Evolutionary conservation across 1,284 basidiomycete species (phyloP), one percentile per base, ranked within the genome.

Genomic region (Mrakiaceae sp.): DNA sequence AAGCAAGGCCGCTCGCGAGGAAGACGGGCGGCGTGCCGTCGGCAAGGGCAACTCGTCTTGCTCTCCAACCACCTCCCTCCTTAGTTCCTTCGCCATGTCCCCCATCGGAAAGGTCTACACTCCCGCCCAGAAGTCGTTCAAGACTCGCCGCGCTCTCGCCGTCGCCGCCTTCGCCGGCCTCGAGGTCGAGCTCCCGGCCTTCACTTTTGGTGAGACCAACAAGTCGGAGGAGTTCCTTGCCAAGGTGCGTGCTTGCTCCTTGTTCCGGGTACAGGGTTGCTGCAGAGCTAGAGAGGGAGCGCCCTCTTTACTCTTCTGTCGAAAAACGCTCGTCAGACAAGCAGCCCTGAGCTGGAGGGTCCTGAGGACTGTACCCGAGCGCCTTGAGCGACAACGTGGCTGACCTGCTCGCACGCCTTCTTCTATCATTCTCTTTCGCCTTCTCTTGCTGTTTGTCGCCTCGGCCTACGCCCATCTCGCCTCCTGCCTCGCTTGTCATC

Each of bases 151-250:
- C 85, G 84, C 88, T 75, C 82, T 78, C 69, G 86, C 87, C 60
- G 82, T 80, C 69, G 90, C 88, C 69, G 86, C 87, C 64, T 79
- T 84, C 66, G 85, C 80, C 64, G 87, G 85, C 63, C 74, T 90
- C 70, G 80, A 85, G 68, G 74, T 93, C 71, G 83, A 87, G 67
- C 81, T 83, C 54, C 74, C 77, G 48, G 71, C 68, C 68, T 88
- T 87, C 74, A 81, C 80, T 70, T 85, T 87, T 73, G 80, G 78
- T 67, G 81, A 87, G 74, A 83, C 85, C 76, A 92, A 93, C 82
- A 86, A 85, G 75, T 83, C 83, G 70, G 81, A 84, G 0, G 88
- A 87, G 67, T 92, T 86, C 78, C 77, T 86, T 63, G 73, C 80
- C 69, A 91, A 91, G 64, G 64, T 66, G 12, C 27, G 63, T 27